Percentiles rank a stretch among this genome's conserved stretches.
phyloP scores from a whole-genome alignment of 2,329 filamentous ascomycete genomes.

The Falciphora oryzae region DNA sequence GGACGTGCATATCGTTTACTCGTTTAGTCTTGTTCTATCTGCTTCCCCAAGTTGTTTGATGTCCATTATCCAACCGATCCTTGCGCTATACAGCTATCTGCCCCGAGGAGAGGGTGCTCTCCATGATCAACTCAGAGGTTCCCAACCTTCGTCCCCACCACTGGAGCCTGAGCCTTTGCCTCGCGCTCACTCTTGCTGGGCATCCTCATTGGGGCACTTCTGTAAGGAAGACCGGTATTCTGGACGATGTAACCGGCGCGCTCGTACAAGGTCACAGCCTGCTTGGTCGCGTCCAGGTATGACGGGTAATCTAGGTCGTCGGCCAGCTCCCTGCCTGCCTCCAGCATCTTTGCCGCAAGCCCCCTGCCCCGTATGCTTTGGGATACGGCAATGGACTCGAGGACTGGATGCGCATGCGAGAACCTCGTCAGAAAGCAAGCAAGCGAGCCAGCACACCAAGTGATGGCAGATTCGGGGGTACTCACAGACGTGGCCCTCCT shows the following conservation, averaged over 20 bases:
- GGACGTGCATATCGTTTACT: too few species aligned
- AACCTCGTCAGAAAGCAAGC: not conserved
- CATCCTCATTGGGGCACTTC: conserved; percentile 1
- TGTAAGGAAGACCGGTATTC: not conserved
- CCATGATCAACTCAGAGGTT: too few species aligned
- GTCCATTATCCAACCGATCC: conserved; percentile 1
- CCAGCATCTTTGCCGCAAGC: not conserved
- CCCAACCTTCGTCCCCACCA: not conserved
- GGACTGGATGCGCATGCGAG: not conserved
- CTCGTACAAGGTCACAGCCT: conserved; percentile 4
- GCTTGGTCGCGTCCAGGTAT: conserved; percentile 6
- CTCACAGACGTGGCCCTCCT: conserved; percentile 7
- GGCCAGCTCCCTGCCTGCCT: not conserved
- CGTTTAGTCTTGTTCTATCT: too few species aligned
- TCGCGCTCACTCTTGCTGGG: not conserved
- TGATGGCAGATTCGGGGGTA: not conserved
- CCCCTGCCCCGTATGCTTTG: not conserved
- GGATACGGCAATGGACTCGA: conserved; percentile 5
- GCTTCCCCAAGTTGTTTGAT: too few species aligned
- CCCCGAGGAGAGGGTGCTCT: not conserved
- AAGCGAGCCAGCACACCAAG: too few species aligned
- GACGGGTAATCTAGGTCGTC: conserved; percentile 1
- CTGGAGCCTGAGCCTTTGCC: not conserved
- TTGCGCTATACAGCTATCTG: not conserved
- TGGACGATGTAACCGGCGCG: conserved; percentile 2